Percentiles rank a stretch among this genome's conserved stretches.
Conservation (phyloP, 345 rosid species). For the Hevea brasiliensis region DNA sequence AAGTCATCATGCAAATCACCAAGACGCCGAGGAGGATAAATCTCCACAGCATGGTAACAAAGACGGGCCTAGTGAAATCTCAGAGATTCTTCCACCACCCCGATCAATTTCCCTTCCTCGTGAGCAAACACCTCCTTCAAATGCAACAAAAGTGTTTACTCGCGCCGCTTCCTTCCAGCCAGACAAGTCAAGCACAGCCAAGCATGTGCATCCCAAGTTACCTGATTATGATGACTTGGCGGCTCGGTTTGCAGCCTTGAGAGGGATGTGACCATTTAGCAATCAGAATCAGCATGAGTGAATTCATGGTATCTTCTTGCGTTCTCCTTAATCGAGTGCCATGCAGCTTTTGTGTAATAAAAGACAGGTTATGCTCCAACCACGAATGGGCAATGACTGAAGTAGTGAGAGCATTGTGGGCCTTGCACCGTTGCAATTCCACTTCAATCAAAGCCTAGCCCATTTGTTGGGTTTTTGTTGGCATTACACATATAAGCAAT, state of each 20-base stretch:
- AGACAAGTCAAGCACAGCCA: constrained; percentile 54
- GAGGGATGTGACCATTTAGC: constrained; percentile 50
- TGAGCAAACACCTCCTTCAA: constrained; percentile 48
- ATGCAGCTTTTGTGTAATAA: background rate
- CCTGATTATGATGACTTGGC: constrained; percentile 95
- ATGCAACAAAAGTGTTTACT: constrained; percentile 42
- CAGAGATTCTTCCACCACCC: constrained; percentile 37
- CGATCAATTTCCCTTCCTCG: constrained; percentile 73
- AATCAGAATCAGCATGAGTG: background rate
- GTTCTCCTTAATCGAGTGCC: constrained; percentile 1
- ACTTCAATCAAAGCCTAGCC: constrained; percentile 1
- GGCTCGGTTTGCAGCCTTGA: constrained; percentile 80
- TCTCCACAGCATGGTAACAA: constrained; percentile 21
- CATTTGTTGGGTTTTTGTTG: background rate
- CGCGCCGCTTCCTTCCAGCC: constrained; percentile 83
- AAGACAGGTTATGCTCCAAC: background rate
- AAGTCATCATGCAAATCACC: constrained; percentile 45
- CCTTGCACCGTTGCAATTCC: background rate
- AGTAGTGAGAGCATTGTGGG: constrained; percentile 1
- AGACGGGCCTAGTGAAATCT: constrained; percentile 37
- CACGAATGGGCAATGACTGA: background rate
- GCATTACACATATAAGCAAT: background rate
- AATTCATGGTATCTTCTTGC: background rate
- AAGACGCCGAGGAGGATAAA: constrained; percentile 27
- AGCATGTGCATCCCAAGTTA: constrained; percentile 94